Evolutionary conservation across 208 protist species (phyloP), one percentile per base, ranked within the genome.

Genomic region (Crithidia sp.): DNA sequence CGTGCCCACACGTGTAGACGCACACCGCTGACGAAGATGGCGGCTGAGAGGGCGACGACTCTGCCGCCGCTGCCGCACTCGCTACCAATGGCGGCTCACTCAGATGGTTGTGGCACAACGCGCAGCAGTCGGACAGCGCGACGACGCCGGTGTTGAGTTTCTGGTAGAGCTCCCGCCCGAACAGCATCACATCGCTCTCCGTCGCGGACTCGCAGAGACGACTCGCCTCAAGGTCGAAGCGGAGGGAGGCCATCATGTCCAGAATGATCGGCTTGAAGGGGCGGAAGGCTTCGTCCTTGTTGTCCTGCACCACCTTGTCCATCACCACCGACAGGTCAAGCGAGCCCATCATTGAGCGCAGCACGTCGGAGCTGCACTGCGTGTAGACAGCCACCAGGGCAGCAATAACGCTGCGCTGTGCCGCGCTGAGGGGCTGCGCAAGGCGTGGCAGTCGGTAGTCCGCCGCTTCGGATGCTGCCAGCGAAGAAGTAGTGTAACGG

Each of bases 1-100:
- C 81, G 77, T 96, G 91, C 9, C 91, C 91, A 47, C 91, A 96
- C 17, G 62, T 68, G 68, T 91, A 96, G 56, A 92, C 79, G n/a
- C 83, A 83, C 41, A 91, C 82, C 3, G 75, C 66, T 19, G 59
- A 68, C 19, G 68, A 72, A 43, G 58, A 54, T 10, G 61, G n/a
- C 0, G 14, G 16, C 12, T 17, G n/a, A 10, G 12, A 14, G 6
- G 44, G n/a, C 52, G 7, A 14, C 9, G 49, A 14, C 10, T 4
- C 40, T 71, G 16, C 57, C 12, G 37, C 67, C 40, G 53, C 28
- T 40, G 28, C 55, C 66, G 14, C 43, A 12, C 64, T 19, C 5
- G 57, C 28, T 5, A 49, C 49, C 41, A 53, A 53, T 3, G 74
- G 68, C 7, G 41, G 40, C 50, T 81, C 63, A 39, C 60, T 56